Conservation (phyloP, 2,329 filamentous ascomycete genomes). For the Cyphellophora europaea region DNA sequence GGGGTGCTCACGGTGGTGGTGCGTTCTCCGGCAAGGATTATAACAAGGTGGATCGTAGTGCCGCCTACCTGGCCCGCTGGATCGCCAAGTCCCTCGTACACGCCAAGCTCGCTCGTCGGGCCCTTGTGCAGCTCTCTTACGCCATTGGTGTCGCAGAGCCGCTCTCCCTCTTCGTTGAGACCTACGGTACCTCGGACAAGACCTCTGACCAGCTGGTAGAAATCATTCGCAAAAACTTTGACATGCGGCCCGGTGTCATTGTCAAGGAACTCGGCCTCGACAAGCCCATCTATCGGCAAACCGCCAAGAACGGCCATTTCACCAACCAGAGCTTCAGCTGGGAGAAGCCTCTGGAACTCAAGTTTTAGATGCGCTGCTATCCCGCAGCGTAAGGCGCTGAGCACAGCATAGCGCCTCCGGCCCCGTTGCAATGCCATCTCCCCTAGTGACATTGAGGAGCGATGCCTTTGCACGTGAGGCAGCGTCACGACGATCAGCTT, state of each 20-base stretch:
- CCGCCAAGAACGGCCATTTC: conserved; percentile 99
- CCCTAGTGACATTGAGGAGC: neutral
- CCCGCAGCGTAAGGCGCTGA: neutral
- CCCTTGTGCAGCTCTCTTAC: conserved; percentile 95
- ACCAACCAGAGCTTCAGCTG: conserved; percentile 96
- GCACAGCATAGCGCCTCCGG: no score
- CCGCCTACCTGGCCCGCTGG: conserved; percentile 95
- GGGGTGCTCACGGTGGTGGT: conserved; percentile 99
- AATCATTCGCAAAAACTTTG: conserved; percentile 94
- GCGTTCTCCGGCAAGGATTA: conserved; percentile 99
- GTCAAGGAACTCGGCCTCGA: conserved; percentile 92
- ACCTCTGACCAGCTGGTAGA: conserved; percentile 85
- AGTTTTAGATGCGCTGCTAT: conserved; percentile 59
- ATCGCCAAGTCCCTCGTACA: conserved; percentile 96
- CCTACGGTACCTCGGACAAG: conserved; percentile 89
- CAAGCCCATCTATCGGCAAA: conserved; percentile 96
- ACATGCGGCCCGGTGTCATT: conserved; percentile 95
- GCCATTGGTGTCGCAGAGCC: conserved; percentile 98
- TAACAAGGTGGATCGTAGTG: conserved; percentile 99
- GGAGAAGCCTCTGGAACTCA: conserved; percentile 96
- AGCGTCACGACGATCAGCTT: neutral
- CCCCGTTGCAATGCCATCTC: no score
- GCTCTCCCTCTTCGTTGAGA: conserved; percentile 94
- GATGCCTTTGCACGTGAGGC: neutral
- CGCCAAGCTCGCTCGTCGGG: conserved; percentile 81